phyloP scores from a whole-genome alignment of 371 early-diverging fungal genomes.

The Quaeritorhiza haematococci region DNA sequence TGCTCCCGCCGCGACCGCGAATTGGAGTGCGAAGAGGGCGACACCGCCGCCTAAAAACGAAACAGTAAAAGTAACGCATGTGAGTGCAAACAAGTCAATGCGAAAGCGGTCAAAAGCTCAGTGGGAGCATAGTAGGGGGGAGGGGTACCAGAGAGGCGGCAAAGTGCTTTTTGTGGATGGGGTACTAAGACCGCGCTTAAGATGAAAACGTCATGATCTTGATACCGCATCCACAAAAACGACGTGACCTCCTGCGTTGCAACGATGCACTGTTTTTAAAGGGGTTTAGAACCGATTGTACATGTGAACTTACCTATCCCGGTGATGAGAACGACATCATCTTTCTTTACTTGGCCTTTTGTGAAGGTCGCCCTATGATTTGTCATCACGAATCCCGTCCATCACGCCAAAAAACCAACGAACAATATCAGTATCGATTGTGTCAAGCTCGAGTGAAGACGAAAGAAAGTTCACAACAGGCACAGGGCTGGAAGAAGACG shows the following conservation, averaged over 20 bases:
- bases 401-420: background rate
- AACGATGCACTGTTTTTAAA: too few species aligned
- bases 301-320: constrained; percentile 47
- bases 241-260: too few species aligned
- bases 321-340: constrained; percentile 61
- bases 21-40: constrained; percentile 62
- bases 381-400: too few species aligned
- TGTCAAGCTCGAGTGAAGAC: too few species aligned
- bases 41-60: too few species aligned
- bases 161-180: too few species aligned
- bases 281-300: background rate
- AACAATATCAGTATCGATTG: background rate
- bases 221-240: too few species aligned
- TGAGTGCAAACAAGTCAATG: background rate
- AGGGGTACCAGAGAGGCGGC: too few species aligned
- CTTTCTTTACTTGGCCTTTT: constrained; percentile 50
- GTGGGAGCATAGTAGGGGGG: too few species aligned
- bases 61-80: constrained; percentile 17
- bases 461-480: background rate
- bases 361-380: constrained; percentile 58
- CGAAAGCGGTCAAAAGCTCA: background rate
- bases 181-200: too few species aligned
- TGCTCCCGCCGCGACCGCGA: constrained; percentile 63
- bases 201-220: too few species aligned
- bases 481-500: background rate